Evolutionary conservation across 345 rosid species (phyloP), one percentile per base, ranked within the genome.

Genomic region (Eucalyptus paniculata): DNA sequence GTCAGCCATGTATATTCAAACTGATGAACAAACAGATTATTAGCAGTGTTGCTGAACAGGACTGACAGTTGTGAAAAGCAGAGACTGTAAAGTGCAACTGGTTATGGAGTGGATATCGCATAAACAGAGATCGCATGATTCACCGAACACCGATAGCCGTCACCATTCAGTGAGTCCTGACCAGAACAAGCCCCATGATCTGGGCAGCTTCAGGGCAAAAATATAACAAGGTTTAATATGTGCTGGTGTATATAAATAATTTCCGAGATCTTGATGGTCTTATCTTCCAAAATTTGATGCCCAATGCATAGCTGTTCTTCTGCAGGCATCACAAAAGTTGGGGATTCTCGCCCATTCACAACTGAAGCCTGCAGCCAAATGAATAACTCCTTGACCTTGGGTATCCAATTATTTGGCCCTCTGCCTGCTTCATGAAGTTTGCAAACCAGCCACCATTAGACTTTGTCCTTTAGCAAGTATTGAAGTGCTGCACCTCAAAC

Each of bases 251-350:
- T 15, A n/a, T 67, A 67, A n/a, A 67, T n/a, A 67, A 15, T 67
- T 32, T n/a, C 40, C 0, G 5, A 50, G 30, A 40, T 37, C 42
- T 72, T 23, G 32, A 77, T 30, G 77, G 87, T 40, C 92, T 89
- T 51, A 93, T 96, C 96, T 94, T 88, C 96, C 96, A 92, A 91
- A 94, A 86, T 93, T 92, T 24, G 97, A 93, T 67, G 96, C 94
- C 97, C 96, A 94, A 86, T 95, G 97, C 89, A 94, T 93, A 5
- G 91, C 96, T 16, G 96, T 94, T 89, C 92, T 93, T 77, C 97
- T 94, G 88, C 44, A 88, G 50, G 91, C 90, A 92, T 95, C 97
- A 80, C 97, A 91, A 89, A 92, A 95, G 90, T 94, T 94, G 81
- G 58, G 69, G 58, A 90, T 87, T 90, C 94, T 89, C 12, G 94